Percentiles rank a stretch among this genome's conserved stretches.
phyloP scores from a whole-genome alignment of 768 basidiomycete genomes.

The Auriscalpium vulgare region DNA sequence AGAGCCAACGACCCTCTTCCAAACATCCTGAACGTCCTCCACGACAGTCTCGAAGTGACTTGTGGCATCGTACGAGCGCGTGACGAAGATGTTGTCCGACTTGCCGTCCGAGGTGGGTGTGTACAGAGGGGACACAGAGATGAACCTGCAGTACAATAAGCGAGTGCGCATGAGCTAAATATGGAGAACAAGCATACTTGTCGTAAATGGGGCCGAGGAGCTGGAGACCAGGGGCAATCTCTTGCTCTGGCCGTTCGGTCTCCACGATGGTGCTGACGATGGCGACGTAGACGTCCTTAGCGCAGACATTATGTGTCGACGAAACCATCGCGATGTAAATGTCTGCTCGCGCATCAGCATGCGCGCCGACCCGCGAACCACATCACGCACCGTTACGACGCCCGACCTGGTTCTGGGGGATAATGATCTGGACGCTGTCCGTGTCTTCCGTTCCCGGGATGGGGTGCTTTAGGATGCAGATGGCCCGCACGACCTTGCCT shows the following conservation, averaged over 20 bases:
- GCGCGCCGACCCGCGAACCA: background rate
- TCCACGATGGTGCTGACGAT: slow-evolving; percentile 99
- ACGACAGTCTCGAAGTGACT: slow-evolving; percentile 99
- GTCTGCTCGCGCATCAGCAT: slow-evolving; percentile 42
- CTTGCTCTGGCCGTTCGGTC: slow-evolving; percentile 83
- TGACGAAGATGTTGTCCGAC: slow-evolving; percentile 91
- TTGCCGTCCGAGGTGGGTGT: slow-evolving; percentile 78
- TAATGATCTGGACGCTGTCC: slow-evolving; percentile 95
- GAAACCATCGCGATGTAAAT: slow-evolving; percentile 99
- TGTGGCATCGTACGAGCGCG: slow-evolving; percentile 96
- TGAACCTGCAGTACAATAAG: slow-evolving; percentile 51
- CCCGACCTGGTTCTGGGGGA: slow-evolving; percentile 95
- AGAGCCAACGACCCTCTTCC: slow-evolving; percentile 76
- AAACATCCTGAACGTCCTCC: slow-evolving; percentile 94
- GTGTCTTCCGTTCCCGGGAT: slow-evolving; percentile 95
- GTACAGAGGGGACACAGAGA: slow-evolving; percentile 82
- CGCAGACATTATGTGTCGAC: slow-evolving; percentile 93
- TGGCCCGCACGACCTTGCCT: slow-evolving; percentile 91
- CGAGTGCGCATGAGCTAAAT: background rate
- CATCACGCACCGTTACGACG: slow-evolving; percentile 74
- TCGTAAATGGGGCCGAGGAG: slow-evolving; percentile 90
- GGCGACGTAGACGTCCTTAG: slow-evolving; percentile 90
- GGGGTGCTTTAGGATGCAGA: slow-evolving; percentile 96
- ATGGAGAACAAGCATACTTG: slow-evolving; percentile 51
- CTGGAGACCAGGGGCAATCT: slow-evolving; percentile 86